Conservation (phyloP, 345 rosid species). For the Camelina laxa region DNA sequence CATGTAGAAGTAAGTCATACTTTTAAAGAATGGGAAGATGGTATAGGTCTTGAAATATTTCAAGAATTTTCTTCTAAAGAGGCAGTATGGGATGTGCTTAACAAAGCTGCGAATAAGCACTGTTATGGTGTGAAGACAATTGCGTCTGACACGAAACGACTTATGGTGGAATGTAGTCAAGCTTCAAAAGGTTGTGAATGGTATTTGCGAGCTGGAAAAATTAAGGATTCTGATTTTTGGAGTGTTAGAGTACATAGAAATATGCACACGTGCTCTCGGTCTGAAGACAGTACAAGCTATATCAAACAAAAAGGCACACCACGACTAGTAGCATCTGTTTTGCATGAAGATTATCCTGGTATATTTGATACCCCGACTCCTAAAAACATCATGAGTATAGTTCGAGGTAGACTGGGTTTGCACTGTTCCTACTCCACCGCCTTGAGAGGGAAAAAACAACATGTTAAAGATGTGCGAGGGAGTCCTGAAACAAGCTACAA, state of each 20-base stretch:
- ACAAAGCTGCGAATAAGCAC: no score
- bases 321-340: background rate
- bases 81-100: no score
- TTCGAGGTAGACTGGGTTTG: background rate
- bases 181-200: no score
- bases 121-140: no score
- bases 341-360: background rate
- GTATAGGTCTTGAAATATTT: no score
- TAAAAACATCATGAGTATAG: background rate
- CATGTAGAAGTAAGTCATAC: no score
- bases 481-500: no score
- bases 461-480: background rate
- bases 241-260: background rate
- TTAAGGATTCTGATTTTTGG: background rate
- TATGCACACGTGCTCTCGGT: background rate
- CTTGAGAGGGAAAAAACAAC: background rate
- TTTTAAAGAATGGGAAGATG: no score
- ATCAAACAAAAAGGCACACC: background rate
- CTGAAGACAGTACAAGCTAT: background rate
- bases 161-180: no score
- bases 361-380: background rate
- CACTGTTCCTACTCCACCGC: background rate
- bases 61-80: no score
- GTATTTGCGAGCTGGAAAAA: background rate
- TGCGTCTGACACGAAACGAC: no score